Evolutionary conservation across 1,284 basidiomycete genomes (phyloP), one percentile per base, ranked within the genome.

Genomic region (Tylopilus sp.): DNA sequence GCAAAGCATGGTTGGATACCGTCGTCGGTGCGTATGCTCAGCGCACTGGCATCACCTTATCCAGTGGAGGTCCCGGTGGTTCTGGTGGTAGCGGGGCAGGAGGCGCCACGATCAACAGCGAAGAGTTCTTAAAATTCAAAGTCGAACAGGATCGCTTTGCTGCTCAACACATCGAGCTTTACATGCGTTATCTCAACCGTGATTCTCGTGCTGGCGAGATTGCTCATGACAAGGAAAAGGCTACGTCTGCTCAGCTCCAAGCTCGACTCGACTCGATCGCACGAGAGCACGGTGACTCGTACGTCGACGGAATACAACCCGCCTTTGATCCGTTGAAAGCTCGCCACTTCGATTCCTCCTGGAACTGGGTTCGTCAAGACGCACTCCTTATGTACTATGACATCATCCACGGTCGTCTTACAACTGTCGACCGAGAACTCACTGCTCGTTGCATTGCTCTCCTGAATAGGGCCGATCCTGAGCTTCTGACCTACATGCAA

Each of bases 361-460:
- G 96, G 96, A 99, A 99, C 73, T 99, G 96, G 97, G 94, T 92
- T 48, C 88, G 96, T 61, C 94, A 98, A 75, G 94, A 96, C 60
- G 92, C 94, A 25, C 80, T 98, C 37, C 78, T 92, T 56, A 93
- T 98, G 90, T 98, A 89, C 77, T 98, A 95, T 75, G 95, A 98
- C 70, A 96, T 98, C 72, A 92, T 98, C 68, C 94, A 94, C 64
- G 96, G 96, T 43, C 86, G 90, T 43, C 83, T 97, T 56, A 94
- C 89, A 29, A 92, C 93, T 28, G 91, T 97, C 62, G 94, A 97
- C 62, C 86, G 89, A 52, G 92, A 94, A 71, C 94, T 97, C 74
- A 97, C 94, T n/a, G 92, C 92, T 62, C 90, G 94, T 54, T 98
- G 95, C 77, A 94, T 99, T 62, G 88, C 92, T 50, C 90, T 99